phyloP scores from a whole-genome alignment of 2,329 filamentous ascomycete species.

The Beauveria asiatica region DNA sequence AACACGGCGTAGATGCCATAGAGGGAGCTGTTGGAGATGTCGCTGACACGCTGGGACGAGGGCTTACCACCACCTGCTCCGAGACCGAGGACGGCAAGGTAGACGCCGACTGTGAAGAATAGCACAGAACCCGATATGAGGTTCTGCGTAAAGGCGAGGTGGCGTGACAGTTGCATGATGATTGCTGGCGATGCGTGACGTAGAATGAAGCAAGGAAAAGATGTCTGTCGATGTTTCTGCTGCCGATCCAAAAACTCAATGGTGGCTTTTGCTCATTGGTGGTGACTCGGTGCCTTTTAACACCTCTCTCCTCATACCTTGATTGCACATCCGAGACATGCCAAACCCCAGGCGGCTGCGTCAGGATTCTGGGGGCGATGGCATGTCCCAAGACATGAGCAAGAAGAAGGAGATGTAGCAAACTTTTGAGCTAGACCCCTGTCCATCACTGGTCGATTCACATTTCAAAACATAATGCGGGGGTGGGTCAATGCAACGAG shows the following conservation, averaged over 20 bases:
- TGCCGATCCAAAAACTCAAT: not conserved
- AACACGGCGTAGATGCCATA: conserved; percentile 13
- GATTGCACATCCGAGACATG: not conserved
- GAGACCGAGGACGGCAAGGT: conserved; percentile 13
- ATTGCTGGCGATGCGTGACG: not conserved
- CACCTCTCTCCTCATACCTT: not conserved
- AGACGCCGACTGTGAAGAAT: conserved; percentile 13
- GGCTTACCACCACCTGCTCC: conserved; percentile 14
- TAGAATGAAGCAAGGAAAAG: not conserved
- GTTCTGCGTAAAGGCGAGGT: conserved; percentile 8
- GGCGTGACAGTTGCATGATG: not conserved
- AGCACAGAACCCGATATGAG: conserved; percentile 9
- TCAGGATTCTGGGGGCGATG: not conserved
- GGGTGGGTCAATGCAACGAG: not conserved
- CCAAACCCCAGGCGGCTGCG: not conserved
- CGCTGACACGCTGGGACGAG: conserved; percentile 7
- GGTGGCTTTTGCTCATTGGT: not conserved
- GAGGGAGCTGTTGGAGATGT: conserved; percentile 6
- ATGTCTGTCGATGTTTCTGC: not conserved
- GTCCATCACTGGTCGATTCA: not conserved
- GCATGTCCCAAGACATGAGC: not conserved
- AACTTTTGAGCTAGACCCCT: not conserved
- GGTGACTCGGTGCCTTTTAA: not conserved
- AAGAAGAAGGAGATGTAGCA: not conserved
- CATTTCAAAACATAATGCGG: not conserved